Evolutionary conservation across 768 basidiomycete species (phyloP), one percentile per base, ranked within the genome.

Genomic region (Heimioporus sp.): DNA sequence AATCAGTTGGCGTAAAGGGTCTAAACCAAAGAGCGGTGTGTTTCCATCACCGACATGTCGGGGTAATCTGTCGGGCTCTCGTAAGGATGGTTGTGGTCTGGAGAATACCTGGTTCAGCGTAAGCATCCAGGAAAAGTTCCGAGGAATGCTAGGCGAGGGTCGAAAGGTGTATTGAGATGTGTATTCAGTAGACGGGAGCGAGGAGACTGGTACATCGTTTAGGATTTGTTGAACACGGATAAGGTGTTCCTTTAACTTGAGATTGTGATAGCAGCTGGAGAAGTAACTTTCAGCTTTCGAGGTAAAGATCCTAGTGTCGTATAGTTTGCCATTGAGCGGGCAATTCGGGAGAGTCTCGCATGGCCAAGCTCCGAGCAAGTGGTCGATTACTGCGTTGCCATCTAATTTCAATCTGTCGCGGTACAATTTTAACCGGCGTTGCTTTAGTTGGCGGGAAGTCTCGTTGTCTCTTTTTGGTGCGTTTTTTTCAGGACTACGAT

Each of bases 291-390:
- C 15, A 20, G 49, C 17, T 2, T 41, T 32, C 17, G 46, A 38
- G 1, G 20, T 37, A 11, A 64, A 24, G 1, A 12, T 6, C 10
- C 6, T 3, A 8, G 55, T 28, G 41, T 60, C 19, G 15, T 60
- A 57, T 15, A 15, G 36, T 2, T 12, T n/a, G 5, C 5, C 16
- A 13, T 43, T 5, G 13, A 55, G 48, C 0, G 55, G 46, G 17
- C n/a, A 24, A 12, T 11, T 12, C 10, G 57, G 54, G 13, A 51
- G 52, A 19, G 24, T 54, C 36, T 56, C 54, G 13, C 45, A 59
- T 20, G 59, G 63, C 63, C 63, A 65, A 35, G 55, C 41, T 3
- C 6, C 10, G 3, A 52, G 43, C 39, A 64, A 32, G 6, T 30
- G 8, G 5, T 48, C 7, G 35, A 55, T 43, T 6, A 46, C 37